phyloP scores from a whole-genome alignment of 768 basidiomycete species.

The Boletus edulis region DNA sequence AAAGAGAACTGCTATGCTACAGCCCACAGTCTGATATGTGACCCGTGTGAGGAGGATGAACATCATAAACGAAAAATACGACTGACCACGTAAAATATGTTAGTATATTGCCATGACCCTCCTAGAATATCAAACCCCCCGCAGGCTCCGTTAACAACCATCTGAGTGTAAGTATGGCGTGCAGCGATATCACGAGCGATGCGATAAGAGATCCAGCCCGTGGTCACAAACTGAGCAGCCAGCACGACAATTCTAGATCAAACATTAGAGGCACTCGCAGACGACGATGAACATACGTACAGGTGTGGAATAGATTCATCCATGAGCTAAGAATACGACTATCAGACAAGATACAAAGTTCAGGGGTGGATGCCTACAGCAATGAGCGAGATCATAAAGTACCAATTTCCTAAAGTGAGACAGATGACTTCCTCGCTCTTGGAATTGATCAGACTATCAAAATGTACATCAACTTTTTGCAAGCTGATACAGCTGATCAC shows the following conservation, averaged over 20 bases:
- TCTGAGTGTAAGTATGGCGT: constrained; percentile 30
- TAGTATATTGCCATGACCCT: constrained; percentile 38
- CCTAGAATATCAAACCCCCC: constrained; percentile 39
- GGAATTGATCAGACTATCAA: constrained; percentile 23
- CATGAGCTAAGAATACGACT: constrained; percentile 35
- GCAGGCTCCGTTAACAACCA: constrained; percentile 41
- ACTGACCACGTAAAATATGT: constrained; percentile 34
- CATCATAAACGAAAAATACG: neutral
- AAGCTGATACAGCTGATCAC: constrained; percentile 8
- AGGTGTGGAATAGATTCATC: constrained; percentile 54
- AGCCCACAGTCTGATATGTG: constrained; percentile 36
- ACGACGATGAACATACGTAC: constrained; percentile 18
- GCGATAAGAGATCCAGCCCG: constrained; percentile 47
- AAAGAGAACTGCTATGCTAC: constrained; percentile 37
- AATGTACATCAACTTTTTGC: neutral
- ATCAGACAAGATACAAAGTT: neutral
- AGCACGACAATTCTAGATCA: constrained; percentile 34
- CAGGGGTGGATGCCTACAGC: constrained; percentile 36
- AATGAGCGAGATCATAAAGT: constrained; percentile 42
- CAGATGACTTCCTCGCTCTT: constrained; percentile 49
- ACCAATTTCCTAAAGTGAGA: constrained; percentile 47
- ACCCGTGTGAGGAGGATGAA: constrained; percentile 1
- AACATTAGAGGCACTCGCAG: neutral
- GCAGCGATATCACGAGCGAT: constrained; percentile 34
- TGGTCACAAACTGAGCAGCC: constrained; percentile 44